Evolutionary conservation across 1,284 basidiomycete species (phyloP), one percentile per base, ranked within the genome.

Genomic region (Fomes fomentarius): DNA sequence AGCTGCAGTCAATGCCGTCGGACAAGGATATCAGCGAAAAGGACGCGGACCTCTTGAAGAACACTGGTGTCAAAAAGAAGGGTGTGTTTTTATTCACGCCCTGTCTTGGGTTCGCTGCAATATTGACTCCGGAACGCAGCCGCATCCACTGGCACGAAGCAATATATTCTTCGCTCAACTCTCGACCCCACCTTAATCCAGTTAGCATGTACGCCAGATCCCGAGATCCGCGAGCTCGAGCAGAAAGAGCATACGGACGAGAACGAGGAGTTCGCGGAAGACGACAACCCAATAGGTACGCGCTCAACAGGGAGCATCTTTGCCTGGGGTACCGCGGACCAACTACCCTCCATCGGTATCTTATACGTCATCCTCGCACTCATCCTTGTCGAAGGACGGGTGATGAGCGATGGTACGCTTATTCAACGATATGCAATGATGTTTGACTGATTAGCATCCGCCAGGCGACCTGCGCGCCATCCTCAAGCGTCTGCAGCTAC

Each of bases 341-440:
- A 90, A 52, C 74, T 89, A 2, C 82, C 79, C 2, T 69, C 78
- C 1, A 62, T 85, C 19, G 90, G 89, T 12, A 69, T 92, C 11
- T 75, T 91, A 19, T 83, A 89, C 56, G 80, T 87, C 21, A 76
- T 93, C 34, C 80, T 93, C 2, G 79, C 87, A 0, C 73, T 93
- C 22, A 83, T 93, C 41, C 75, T 93, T 5, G 86, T 87, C 40
- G 85, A 80, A 56, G 89, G 89, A 26, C 74, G 84, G 9, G 76
- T 80, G 22, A 75, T 93, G 10, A 76, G 76, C 38, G 90, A 93
- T 60, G 65, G 91, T 91, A 63, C 57, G 83, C 28, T 12, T 19
- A n/a, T n/a, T n/a, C n/a, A n/a, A n/a, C n/a, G n/a, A n/a, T n/a
- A n/a, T n/a, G n/a, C n/a, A n/a, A n/a, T n/a, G n/a, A n/a, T n/a